Conservation (phyloP, 345 rosid genomes). For the Aquilaria malaccensis region DNA sequence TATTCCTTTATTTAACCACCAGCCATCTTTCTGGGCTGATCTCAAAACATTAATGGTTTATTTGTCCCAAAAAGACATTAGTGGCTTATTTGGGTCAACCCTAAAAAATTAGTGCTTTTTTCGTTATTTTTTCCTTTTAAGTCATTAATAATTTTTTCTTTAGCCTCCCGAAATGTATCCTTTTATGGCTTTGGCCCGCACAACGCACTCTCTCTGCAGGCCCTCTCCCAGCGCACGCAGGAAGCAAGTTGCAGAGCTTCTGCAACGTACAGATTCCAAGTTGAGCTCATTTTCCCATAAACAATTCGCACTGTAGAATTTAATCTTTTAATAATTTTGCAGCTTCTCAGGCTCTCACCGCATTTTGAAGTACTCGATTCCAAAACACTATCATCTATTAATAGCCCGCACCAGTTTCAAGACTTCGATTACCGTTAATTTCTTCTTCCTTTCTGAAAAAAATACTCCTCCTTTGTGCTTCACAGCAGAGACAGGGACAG, state of each 20-base stretch:
- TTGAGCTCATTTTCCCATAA: constrained; percentile 13
- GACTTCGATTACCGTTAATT: not conserved
- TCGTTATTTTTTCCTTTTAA: too few species aligned
- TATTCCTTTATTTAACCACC: too few species aligned
- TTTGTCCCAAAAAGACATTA: too few species aligned
- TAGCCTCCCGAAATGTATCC: not conserved
- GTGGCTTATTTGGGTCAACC: too few species aligned
- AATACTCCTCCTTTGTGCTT: too few species aligned
- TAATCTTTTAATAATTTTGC: not conserved
- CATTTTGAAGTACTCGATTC: not conserved
- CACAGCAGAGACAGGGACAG: not conserved
- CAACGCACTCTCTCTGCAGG: not conserved
- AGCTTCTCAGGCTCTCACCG: not conserved
- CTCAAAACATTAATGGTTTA: too few species aligned
- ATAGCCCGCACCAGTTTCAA: not conserved
- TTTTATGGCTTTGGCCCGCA: too few species aligned
- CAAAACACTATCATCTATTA: not conserved
- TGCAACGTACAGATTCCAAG: constrained; percentile 13
- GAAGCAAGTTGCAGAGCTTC: not conserved
- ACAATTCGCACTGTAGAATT: not conserved
- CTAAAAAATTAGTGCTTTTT: too few species aligned
- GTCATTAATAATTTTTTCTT: too few species aligned
- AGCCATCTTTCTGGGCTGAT: too few species aligned
- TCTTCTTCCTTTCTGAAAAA: too few species aligned
- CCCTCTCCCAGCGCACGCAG: too few species aligned